Evolutionary conservation across 2,329 filamentous ascomycete species (phyloP), one percentile per base, ranked within the genome.

Genomic region (Arthroderma sp.): DNA sequence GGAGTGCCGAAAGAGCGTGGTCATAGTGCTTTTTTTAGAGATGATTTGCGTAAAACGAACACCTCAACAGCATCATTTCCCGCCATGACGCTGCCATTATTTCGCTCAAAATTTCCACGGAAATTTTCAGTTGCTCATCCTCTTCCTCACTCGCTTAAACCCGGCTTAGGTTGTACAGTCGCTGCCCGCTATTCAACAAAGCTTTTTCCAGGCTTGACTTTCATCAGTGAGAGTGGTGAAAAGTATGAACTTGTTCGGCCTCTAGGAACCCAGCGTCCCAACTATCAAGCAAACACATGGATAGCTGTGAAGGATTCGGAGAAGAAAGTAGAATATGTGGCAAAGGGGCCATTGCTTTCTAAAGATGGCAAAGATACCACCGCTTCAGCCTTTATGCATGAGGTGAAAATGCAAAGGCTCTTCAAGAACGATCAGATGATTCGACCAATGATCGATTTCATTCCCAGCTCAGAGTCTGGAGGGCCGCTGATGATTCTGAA

Each of bases 401-500:
- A 50, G 32, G 34, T 52, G 29, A 40, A 50, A 30, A 50, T 50
- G 44, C 49, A 51, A 42, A 51, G 30, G 36, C 39, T 50, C 11
- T 51, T 50, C 37, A 8, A 11, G 22, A 44, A 40, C 5, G 47
- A 49, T 36, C 40, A 38, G 31, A 51, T 51, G 47, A 51, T 48
- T 36, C 43, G 48, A 29, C 4, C 22, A 7, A 29, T 51, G 8
- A 40, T 48, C 29, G 47, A 51, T 36, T 46, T 33, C 34, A 10
- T 46, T 32, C 34, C 38, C 15, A 40, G 43, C 28, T 43, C 36
- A 47, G 46, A 50, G 29, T 44, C 46, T 30, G 34, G 45, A 38
- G 48, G 49, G 28, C 44, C 49, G 7, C 47, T 49, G 47, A 52
- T 52, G 47, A 42, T 53, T 33, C 51, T 53, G 8, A 38, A 50